phyloP scores from a whole-genome alignment of 768 basidiomycete species.

The Mycena epipterygia region DNA sequence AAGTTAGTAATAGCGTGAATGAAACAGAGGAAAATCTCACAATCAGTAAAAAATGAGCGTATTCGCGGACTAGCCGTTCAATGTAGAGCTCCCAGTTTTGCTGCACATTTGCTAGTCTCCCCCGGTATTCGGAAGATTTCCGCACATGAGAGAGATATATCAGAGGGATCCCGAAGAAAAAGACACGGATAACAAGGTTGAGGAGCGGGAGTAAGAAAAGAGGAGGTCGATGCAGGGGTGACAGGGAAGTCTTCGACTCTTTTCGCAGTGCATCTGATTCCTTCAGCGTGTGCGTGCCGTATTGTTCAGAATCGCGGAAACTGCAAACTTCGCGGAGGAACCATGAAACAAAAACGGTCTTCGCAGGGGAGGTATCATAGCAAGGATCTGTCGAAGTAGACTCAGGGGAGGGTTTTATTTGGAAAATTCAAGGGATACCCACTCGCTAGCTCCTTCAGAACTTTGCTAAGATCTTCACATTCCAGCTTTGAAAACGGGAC shows the following conservation, averaged over 20 bases:
- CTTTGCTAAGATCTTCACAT: conserved; percentile 63
- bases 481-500: conserved; percentile 69
- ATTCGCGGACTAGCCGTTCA: conserved; percentile 64
- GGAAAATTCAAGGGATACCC: conserved; percentile 7
- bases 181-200: conserved; percentile 53
- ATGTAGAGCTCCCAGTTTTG: conserved; percentile 65
- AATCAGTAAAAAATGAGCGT: conserved; percentile 69
- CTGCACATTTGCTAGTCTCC: conserved; percentile 62
- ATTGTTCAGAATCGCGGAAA: conserved; percentile 52
- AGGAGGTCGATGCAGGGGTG: conserved; percentile 34
- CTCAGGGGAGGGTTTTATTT: neutral
- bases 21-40: conserved; percentile 48
- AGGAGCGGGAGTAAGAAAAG: conserved; percentile 46
- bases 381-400: conserved; percentile 43
- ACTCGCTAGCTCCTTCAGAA: conserved; percentile 55
- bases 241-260: conserved; percentile 32
- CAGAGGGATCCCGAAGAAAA: conserved; percentile 68
- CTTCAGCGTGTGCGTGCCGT: conserved; percentile 58
- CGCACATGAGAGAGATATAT: conserved; percentile 66
- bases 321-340: conserved; percentile 63
- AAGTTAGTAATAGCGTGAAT: neutral
- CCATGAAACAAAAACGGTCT: conserved; percentile 64
- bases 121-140: conserved; percentile 62
- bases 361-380: conserved; percentile 53
- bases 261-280: conserved; percentile 40